phyloP scores from a whole-genome alignment of 78 protist species.

The Salpingoeca rosetta region DNA sequence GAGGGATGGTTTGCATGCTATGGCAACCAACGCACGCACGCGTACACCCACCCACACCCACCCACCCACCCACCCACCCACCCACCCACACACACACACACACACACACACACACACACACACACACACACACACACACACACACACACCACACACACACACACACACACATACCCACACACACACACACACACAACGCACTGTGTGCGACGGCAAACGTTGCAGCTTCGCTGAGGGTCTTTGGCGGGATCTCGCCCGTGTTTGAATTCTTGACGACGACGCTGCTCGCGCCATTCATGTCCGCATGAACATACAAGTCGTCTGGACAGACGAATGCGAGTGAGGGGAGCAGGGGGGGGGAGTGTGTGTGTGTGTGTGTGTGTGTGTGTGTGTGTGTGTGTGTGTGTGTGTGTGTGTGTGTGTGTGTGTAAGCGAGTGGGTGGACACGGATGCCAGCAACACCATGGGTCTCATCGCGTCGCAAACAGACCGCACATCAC shows the following conservation, averaged over 20 bases:
- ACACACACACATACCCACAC: too few species aligned
- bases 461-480: background rate
- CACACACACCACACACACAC: too few species aligned
- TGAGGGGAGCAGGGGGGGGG: background rate
- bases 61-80: too few species aligned
- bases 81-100: too few species aligned
- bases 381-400: background rate
- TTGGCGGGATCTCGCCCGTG: slow-evolving; percentile 29
- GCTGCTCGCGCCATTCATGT: slow-evolving; percentile 80
- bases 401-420: background rate
- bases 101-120: too few species aligned
- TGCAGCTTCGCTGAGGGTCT: slow-evolving; percentile 57
- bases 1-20: too few species aligned
- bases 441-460: background rate
- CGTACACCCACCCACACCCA: too few species aligned
- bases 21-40: too few species aligned
- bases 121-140: too few species aligned
- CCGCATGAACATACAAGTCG: slow-evolving; percentile 93
- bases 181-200: too few species aligned
- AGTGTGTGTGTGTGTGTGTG: too few species aligned
- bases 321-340: slow-evolving; percentile 14
- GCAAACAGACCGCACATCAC: background rate
- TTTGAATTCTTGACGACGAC: slow-evolving; percentile 56
- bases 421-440: background rate
- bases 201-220: slow-evolving; percentile 25